A percentile compares a stretch with the other conserved stretches of the same genome.
Conservation (phyloP, 1,139 yeast genomes). For the Magnusiomyces magnusii region DNA sequence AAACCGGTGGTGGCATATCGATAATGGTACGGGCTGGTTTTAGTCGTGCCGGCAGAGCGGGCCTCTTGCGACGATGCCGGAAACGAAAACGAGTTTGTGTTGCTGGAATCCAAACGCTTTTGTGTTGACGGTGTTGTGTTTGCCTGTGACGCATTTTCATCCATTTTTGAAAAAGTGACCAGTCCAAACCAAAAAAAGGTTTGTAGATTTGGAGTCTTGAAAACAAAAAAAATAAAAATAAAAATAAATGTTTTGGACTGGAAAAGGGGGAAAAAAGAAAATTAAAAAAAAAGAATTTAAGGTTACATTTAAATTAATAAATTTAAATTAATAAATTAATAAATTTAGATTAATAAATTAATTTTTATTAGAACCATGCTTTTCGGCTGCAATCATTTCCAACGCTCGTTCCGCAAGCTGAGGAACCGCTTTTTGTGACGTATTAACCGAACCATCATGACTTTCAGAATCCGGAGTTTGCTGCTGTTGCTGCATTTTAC, state of each 20-base stretch:
- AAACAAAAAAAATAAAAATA: neutral
- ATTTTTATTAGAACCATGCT: neutral
- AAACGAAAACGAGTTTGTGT: neutral
- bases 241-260: neutral
- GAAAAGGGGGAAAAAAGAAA: no score
- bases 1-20: neutral
- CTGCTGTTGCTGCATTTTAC: neutral
- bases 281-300: no score
- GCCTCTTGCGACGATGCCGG: neutral
- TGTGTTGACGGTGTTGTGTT: neutral
- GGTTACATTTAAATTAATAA: neutral
- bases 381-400: neutral
- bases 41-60: neutral
- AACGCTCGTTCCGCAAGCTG: constrained; percentile 6
- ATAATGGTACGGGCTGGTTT: neutral
- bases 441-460: neutral
- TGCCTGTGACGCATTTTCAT: no score
- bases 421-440: constrained; percentile 17
- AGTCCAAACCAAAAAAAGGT: no score
- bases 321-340: no score
- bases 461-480: neutral
- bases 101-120: no score
- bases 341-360: no score
- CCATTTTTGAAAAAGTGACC: no score
- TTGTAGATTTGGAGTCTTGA: no score